Conservation (phyloP, 2,329 filamentous ascomycete genomes). For the Neospermospora avenae region DNA sequence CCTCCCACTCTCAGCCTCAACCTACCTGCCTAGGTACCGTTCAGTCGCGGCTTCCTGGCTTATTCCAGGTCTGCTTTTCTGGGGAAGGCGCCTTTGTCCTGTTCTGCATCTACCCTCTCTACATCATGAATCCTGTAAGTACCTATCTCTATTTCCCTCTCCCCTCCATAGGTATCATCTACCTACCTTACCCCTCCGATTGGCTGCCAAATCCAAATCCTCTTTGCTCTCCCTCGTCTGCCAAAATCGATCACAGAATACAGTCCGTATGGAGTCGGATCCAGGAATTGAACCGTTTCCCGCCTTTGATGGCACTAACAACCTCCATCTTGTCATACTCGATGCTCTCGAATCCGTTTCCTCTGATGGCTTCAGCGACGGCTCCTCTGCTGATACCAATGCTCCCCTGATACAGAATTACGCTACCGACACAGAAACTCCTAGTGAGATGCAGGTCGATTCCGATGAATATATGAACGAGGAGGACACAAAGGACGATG, state of each 20-base stretch:
- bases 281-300: too few species aligned
- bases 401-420: constrained; percentile 24
- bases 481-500: constrained; percentile 37
- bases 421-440: constrained; percentile 30
- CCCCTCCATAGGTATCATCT: constrained; percentile 3
- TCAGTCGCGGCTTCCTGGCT: not conserved
- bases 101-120: constrained; percentile 4
- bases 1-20: not conserved
- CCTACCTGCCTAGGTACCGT: not conserved
- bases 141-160: constrained; percentile 24
- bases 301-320: too few species aligned
- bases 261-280: not conserved
- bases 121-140: not conserved
- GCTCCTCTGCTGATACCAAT: constrained; percentile 13
- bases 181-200: not conserved
- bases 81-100: constrained; percentile 27
- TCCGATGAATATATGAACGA: constrained; percentile 32
- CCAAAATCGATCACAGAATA: not conserved
- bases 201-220: too few species aligned
- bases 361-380: too few species aligned
- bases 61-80: constrained; percentile 10
- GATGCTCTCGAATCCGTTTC: too few species aligned
- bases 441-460: constrained; percentile 35
- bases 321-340: too few species aligned
- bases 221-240: not conserved